Evolutionary conservation across 208 protist genomes (phyloP), one percentile per base, ranked within the genome.

Genomic region (Naegleria gruberi): DNA sequence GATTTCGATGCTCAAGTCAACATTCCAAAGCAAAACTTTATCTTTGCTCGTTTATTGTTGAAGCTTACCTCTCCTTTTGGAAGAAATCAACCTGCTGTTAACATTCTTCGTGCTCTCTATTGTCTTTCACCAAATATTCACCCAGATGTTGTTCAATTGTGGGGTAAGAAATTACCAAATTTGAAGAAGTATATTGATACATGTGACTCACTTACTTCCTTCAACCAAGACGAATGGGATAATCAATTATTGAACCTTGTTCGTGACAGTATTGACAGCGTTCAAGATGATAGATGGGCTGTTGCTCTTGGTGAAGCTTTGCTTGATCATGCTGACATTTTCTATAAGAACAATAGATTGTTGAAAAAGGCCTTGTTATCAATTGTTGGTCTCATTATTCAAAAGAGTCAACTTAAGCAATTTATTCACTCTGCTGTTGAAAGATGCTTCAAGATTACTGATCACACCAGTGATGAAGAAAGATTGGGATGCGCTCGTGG

Each of bases 401-500:
- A 89, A 89, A 89, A 77, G 26, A 81, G 45, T 5, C 17, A 43
- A 42, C 26, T 77, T 2, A 89, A 89, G 37, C 43, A 89, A 46
- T 89, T 89, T 77, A 37, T 89, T n/a, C 51, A 46, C 34, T 19
- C 7, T 26, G 51, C 86, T 23, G 23, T 89, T 46, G 23, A 23
- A 19, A 40, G 23, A 8, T 40, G 40, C 0, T 89, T 89, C 26
- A 37, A 77, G 40, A 6, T 17, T 12, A 77, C 47, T 6, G 51
- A 77, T 77, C 86, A 89, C 40, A 12, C 34, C n/a, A 81, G 19
- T 37, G 51, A 73, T 19, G 40, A 46, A 40, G 47, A 89, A 45
- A 65, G 51, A 89, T 89, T 77, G 17, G 86, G 86, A 37, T 89
- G 86, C 81, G 86, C 86, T 43, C 30, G 51, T 73, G 45, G 47